Conservation (phyloP, 495 filamentous ascomycete genomes). For the Neurospora africana region DNA sequence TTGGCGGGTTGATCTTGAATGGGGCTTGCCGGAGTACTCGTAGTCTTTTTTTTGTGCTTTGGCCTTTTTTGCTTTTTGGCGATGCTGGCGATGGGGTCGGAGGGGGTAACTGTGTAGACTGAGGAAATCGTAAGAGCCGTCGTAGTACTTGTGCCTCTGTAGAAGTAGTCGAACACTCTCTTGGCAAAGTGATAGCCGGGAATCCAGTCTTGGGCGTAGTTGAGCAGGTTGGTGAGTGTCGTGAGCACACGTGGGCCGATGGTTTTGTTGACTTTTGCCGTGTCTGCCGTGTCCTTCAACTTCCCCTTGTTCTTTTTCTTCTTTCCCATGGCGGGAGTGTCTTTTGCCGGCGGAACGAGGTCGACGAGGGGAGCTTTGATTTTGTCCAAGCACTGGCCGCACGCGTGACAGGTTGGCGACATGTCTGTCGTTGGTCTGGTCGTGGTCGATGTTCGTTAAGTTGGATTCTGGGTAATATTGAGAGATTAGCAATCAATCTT, state of each 20-base stretch:
- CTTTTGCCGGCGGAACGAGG: background rate
- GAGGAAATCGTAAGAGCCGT: background rate
- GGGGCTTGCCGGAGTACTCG: background rate
- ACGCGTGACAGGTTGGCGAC: background rate
- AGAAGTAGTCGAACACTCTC: background rate
- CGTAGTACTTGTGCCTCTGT: background rate
- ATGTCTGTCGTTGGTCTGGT: background rate
- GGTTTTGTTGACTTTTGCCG: background rate
- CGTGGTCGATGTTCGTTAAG: background rate
- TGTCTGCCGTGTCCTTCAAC: background rate
- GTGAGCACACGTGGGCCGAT: background rate
- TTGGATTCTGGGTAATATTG: background rate
- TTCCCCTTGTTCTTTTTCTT: background rate
- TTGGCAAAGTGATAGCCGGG: background rate
- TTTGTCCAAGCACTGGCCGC: background rate
- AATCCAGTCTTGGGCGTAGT: background rate
- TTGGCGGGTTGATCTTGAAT: background rate
- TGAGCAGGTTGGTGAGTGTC: background rate
- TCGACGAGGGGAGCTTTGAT: background rate
- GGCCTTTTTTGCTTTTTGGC: background rate
- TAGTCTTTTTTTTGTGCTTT: background rate
- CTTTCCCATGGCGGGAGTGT: background rate
- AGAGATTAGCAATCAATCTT: background rate
- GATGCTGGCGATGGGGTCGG: background rate
- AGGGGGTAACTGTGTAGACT: background rate